Base-by-base conservation (phyloP, 164 flowering plant genomes). In the Annona cherimola region DNA sequence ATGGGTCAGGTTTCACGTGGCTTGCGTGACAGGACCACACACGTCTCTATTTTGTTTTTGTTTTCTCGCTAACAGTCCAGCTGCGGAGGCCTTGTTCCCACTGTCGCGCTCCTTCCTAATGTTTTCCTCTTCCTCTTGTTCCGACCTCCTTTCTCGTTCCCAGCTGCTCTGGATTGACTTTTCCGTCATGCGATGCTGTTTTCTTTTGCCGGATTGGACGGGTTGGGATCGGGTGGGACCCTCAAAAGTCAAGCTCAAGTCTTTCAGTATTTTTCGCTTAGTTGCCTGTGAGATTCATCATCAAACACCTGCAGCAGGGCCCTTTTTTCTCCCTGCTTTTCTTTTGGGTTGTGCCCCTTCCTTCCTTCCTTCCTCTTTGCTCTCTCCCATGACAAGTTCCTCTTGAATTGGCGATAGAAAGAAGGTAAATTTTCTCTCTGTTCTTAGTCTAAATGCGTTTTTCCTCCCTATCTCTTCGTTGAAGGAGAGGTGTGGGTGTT, bases 151-250 rank as follows among this genome's bases (percentile, higher is more conserved):
- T 26, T 46, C 82, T 74, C 45, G 60, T 74, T 45, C 75, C 74
- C 79, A 81, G 86, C 79, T 77, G 86, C 82, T 73, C 2, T 65
- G 75, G 42, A 61, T 84, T 83, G 86, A 81, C 84, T 71, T 81
- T 71, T 45, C 41, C 70, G 62, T 81, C 83, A 76, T 79, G 83
- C 77, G 35, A 40, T 35, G 73, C 86, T 81, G 76, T 81, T 78
- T 69, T 26, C 35, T 26, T 26, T 26, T 26, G 35, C 35, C 35
- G 35, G 35, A 12, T 46, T 46, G 55, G 55, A 12, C 55, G 55
- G 11, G 12, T 46, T 8, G 55, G 35, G 35, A 26, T 26, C 35
- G 55, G 12, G 55, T 46, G 55, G 55, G 55, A 6, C 55, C 55
- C 55, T 46, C 55, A 46, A 8, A 46, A 46, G 55, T 46, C 55